phyloP scores from a whole-genome alignment of 768 basidiomycete species.

The Pholiota conissans region DNA sequence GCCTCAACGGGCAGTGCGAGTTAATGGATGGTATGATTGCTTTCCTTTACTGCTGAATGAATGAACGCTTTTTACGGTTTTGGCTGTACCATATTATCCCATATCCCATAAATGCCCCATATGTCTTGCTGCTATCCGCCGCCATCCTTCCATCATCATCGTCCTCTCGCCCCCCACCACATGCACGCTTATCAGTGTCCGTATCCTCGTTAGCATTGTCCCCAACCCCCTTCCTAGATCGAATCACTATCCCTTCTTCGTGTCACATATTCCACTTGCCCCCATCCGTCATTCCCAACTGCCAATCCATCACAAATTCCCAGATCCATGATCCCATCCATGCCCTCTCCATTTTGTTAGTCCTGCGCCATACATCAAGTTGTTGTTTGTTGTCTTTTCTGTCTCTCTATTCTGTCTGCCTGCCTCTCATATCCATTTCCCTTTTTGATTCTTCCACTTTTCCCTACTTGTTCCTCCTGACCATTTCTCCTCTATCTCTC shows the following conservation, averaged over 20 bases:
- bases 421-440: not conserved
- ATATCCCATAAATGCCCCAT: not conserved
- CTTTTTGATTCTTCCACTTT: constrained; percentile 3
- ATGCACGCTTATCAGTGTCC: not conserved
- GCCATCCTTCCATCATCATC: not conserved
- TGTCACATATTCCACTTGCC: not conserved
- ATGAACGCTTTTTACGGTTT: constrained; percentile 10
- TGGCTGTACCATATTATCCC: constrained; percentile 8
- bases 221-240: not conserved
- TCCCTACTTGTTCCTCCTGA: not conserved
- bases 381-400: constrained; percentile 3
- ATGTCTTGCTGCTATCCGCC: not conserved
- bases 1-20: constrained; percentile 25
- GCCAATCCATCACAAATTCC: not conserved
- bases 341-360: constrained; percentile 4
- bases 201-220: not conserved
- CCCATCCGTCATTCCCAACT: not conserved
- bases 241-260: not conserved
- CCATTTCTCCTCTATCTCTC: not conserved
- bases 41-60: constrained; percentile 1
- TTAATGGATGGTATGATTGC: constrained; percentile 5
- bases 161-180: not conserved
- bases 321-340: not conserved
- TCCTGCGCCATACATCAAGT: constrained; percentile 5
- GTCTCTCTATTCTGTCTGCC: constrained; percentile 5